These are phyloP conservation scores for Pyrenochaeta sp. DNA, from an alignment of 2,329 filamentous ascomycete genomes.

Conservation along the genomic window DNA sequence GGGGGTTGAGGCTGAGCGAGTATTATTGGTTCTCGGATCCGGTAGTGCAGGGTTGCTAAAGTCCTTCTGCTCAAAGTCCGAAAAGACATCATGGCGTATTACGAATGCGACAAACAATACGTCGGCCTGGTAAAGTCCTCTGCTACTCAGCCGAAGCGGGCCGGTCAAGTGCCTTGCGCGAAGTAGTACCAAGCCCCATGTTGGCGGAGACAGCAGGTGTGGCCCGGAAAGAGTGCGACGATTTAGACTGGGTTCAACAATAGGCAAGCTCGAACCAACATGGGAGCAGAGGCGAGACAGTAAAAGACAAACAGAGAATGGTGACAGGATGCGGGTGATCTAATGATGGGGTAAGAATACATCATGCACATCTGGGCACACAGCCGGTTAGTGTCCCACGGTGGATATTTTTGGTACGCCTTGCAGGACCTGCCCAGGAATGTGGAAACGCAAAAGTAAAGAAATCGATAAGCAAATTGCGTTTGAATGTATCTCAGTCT, in stretches of 20 bases:
- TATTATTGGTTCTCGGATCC: slow-evolving; percentile 26
- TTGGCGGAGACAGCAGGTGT: not conserved
- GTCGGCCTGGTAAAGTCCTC: not conserved
- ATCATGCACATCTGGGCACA: no score
- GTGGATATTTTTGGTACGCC: not conserved
- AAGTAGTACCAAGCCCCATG: no score
- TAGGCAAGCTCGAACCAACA: not conserved
- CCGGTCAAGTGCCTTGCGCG: no score
- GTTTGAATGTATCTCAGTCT: no score
- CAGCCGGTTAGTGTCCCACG: no score
- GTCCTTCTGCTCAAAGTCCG: slow-evolving; percentile 39
- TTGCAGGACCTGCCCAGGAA: not conserved
- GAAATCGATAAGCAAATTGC: no score
- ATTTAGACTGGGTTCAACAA: no score
- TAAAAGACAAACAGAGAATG: not conserved
- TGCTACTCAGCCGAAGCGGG: no score
- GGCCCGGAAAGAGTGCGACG: not conserved
- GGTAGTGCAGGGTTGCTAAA: slow-evolving; percentile 24
- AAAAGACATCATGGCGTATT: slow-evolving; percentile 9
- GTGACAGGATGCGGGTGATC: no score
- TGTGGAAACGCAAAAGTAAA: not conserved
- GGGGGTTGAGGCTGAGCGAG: slow-evolving; percentile 19
- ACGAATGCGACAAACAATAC: not conserved
- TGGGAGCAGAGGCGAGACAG: not conserved
- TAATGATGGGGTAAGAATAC: not conserved